Percentiles rank a stretch among this genome's conserved stretches.
These are phyloP conservation scores for Cytospora schulzeri DNA, from an alignment of 2,329 filamentous ascomycete genomes.

Conservation along the genomic window DNA sequence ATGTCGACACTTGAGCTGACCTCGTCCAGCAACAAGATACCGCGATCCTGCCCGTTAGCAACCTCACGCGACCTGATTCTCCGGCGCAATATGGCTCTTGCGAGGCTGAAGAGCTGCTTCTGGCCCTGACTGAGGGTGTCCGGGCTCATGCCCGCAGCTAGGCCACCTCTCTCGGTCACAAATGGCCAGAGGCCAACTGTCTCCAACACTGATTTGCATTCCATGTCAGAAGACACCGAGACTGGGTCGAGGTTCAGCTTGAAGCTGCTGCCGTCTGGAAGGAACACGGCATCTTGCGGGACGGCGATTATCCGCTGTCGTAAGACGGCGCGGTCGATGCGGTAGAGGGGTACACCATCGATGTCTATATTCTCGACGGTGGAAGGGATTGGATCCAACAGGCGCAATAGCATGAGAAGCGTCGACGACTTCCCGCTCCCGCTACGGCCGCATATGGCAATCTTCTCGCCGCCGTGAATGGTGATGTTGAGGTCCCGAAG, in stretches of 20 bases:
- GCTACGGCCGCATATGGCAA: conserved; percentile 48
- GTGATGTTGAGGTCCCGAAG: conserved; percentile 36
- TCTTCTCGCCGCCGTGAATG: conserved; percentile 39
- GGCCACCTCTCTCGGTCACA: conserved; percentile 39
- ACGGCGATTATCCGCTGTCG: conserved; percentile 53
- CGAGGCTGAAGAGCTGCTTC: conserved; percentile 54
- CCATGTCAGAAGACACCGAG: conserved; percentile 34
- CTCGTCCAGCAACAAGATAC: conserved; percentile 32
- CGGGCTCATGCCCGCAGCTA: conserved; percentile 44
- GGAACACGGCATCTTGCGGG: conserved; percentile 57
- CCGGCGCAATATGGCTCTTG: conserved; percentile 55
- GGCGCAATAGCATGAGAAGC: conserved; percentile 43
- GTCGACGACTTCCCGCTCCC: conserved; percentile 49
- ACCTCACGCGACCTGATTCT: background rate
- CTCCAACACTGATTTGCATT: conserved; percentile 42
- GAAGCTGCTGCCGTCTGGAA: conserved; percentile 47
- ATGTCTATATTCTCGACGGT: conserved; percentile 41
- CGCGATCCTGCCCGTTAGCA: conserved; percentile 30
- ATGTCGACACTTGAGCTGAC: conserved; percentile 36
- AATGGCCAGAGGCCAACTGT: conserved; percentile 39
- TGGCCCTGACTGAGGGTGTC: conserved; percentile 59
- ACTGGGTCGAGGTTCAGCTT: conserved; percentile 48
- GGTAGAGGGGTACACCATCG: conserved; percentile 43
- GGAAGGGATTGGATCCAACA: conserved; percentile 42
- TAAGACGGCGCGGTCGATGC: conserved; percentile 45